These are phyloP conservation scores for Chamaecyparis obtusa DNA, from an alignment of 75 land plant genomes.

Conservation along the genomic window DNA sequence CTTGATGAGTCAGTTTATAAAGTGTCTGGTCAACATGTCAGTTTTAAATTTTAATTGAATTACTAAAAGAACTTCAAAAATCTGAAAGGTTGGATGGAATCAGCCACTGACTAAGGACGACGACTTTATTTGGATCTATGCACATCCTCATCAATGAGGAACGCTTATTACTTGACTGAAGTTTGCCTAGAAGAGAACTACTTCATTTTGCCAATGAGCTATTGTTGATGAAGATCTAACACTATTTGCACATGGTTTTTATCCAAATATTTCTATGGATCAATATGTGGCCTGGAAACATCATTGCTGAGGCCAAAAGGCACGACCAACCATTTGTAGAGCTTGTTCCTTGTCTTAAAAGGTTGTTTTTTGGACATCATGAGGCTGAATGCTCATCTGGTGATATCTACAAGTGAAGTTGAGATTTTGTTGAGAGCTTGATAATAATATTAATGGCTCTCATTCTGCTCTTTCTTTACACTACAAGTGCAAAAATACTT, in stretches of 20 bases:
- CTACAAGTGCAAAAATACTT: no score
- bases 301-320: not conserved
- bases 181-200: not conserved
- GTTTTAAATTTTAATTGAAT: no score
- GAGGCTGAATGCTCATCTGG: not conserved
- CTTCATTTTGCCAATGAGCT: not conserved
- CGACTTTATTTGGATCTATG: not conserved
- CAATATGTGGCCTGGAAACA: not conserved
- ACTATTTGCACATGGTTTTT: not conserved
- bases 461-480: not conserved
- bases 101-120: not conserved
- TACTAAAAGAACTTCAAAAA: not conserved
- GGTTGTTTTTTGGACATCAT: no score
- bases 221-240: not conserved
- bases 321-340: not conserved
- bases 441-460: no score
- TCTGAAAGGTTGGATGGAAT: not conserved
- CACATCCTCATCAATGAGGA: not conserved
- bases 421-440: not conserved
- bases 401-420: not conserved
- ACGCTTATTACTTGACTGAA: not conserved
- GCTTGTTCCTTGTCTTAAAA: no score
- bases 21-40: not conserved
- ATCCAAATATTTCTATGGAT: not conserved
- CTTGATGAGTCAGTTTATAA: not conserved